phyloP scores from a whole-genome alignment of 1,284 basidiomycete species.

The Sparassis latifolia region DNA sequence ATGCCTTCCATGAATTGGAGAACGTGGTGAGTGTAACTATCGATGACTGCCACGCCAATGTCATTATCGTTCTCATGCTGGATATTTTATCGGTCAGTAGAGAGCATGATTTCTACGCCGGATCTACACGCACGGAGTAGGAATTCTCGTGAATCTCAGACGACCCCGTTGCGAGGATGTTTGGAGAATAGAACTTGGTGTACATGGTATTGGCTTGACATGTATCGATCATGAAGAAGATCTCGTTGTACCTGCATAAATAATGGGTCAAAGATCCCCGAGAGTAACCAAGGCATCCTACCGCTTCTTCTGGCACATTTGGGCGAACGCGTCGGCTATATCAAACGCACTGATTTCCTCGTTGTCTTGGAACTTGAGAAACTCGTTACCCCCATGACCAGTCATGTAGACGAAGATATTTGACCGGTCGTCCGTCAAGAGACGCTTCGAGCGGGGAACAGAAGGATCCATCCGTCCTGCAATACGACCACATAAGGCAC shows the following conservation, averaged over 20 bases:
- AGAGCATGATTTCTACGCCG: neutral
- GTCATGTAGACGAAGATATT: constrained; percentile 99
- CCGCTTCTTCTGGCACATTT: constrained; percentile 97
- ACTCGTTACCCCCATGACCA: constrained; percentile 96
- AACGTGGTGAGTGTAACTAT: constrained; percentile 90
- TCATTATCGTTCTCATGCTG: constrained; percentile 91
- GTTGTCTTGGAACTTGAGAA: constrained; percentile 98
- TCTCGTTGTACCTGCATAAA: constrained; percentile 79
- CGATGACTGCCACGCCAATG: constrained; percentile 93
- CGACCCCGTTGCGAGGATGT: constrained; percentile 91
- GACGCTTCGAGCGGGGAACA: constrained; percentile 86
- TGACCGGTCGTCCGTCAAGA: constrained; percentile 86
- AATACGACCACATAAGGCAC: neutral
- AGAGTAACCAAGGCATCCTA: constrained; percentile 25
- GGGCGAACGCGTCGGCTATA: constrained; percentile 93
- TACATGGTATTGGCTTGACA: constrained; percentile 98
- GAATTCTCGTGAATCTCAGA: constrained; percentile 87
- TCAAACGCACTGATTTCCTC: constrained; percentile 97
- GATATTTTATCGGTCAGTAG: neutral
- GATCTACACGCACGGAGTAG: constrained; percentile 67
- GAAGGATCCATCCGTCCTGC: constrained; percentile 67
- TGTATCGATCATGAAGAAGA: constrained; percentile 98
- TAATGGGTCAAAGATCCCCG: neutral
- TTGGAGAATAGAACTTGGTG: constrained; percentile 91
- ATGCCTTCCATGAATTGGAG: constrained; percentile 89